Evolutionary conservation across 1,284 basidiomycete genomes (phyloP).

Genomic region (Volvariella surrecta): DNA sequence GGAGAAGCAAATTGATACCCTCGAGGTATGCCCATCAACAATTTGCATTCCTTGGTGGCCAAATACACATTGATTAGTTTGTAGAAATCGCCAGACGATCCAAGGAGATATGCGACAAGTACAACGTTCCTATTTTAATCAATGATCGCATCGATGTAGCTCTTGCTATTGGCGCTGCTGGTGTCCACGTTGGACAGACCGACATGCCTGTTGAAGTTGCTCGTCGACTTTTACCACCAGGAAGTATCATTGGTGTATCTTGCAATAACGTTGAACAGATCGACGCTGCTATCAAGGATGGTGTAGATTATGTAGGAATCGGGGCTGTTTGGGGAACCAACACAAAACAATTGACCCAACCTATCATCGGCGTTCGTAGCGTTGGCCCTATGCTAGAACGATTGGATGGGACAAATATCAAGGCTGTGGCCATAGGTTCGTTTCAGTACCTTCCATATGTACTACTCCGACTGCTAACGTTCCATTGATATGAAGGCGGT

Average conservation of each 20-base stretch:
- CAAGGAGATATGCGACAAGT: slow-evolving; percentile 72
- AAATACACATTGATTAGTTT: slow-evolving; percentile 42
- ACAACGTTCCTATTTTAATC: slow-evolving; percentile 82
- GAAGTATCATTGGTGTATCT: slow-evolving; percentile 76
- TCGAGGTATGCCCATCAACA: slow-evolving; percentile 45
- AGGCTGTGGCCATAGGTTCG: slow-evolving; percentile 78
- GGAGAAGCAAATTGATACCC: slow-evolving; percentile 77
- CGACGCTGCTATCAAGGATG: slow-evolving; percentile 41
- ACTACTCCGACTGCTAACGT: neutral
- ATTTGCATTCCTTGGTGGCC: neutral
- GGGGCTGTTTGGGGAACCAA: slow-evolving; percentile 72
- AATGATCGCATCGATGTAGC: slow-evolving; percentile 91
- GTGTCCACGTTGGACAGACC: slow-evolving; percentile 87
- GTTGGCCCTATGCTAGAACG: slow-evolving; percentile 57
- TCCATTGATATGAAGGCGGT: slow-evolving; percentile 46
- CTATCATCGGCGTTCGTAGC: slow-evolving; percentile 54
- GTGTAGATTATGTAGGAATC: slow-evolving; percentile 83
- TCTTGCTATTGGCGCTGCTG: slow-evolving; percentile 67
- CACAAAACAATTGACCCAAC: slow-evolving; percentile 62
- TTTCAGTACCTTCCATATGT: neutral
- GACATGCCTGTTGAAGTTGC: slow-evolving; percentile 78
- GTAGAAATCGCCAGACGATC: slow-evolving; percentile 67
- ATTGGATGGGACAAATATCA: slow-evolving; percentile 55
- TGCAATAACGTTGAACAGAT: slow-evolving; percentile 69
- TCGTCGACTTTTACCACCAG: slow-evolving; percentile 60